A percentile compares a stretch with the other conserved stretches of the same genome.
These are phyloP conservation scores for Funneliformis caledonium DNA, from an alignment of 371 early-diverging fungal genomes.

Conservation along the genomic window DNA sequence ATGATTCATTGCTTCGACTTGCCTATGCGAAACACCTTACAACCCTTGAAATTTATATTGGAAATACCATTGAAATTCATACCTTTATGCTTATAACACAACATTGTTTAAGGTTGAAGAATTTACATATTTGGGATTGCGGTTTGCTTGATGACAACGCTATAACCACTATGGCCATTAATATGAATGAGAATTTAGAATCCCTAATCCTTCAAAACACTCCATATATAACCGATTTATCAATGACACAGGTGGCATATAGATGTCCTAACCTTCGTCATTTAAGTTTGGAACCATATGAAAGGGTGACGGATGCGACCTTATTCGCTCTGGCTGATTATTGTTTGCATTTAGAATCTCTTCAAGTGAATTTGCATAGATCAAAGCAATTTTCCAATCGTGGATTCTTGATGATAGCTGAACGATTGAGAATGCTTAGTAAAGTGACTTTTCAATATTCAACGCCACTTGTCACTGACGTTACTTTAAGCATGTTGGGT, in stretches of 20 bases:
- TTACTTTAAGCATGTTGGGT: conserved; percentile 24
- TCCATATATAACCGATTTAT: conserved; percentile 27
- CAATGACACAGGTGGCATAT: conserved; percentile 16
- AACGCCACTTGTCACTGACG: conserved; percentile 14
- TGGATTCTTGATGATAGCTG: conserved; percentile 17
- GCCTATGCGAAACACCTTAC: conserved; percentile 5
- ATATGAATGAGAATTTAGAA: conserved; percentile 19
- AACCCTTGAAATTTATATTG: conserved; percentile 27
- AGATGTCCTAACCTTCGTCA: conserved; percentile 29
- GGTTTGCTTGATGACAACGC: not conserved
- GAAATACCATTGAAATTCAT: conserved; percentile 13
- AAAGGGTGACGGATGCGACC: conserved; percentile 25
- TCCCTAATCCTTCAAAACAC: conserved; percentile 29
- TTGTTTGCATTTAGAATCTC: conserved; percentile 21
- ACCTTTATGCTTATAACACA: conserved; percentile 21
- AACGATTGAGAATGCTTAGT: conserved; percentile 10
- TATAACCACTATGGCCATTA: not conserved
- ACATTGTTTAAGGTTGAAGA: conserved; percentile 16
- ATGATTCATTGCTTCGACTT: conserved; percentile 9
- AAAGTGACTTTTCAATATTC: conserved; percentile 32
- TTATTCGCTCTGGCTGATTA: conserved; percentile 26
- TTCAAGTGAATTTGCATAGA: conserved; percentile 18
- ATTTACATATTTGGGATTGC: conserved; percentile 39
- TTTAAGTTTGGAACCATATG: conserved; percentile 35
- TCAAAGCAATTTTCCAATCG: conserved; percentile 22